A percentile compares a stretch with the other conserved stretches of the same genome.
phyloP scores from a whole-genome alignment of 768 basidiomycete species.

The Boletus vermiculosoides region DNA sequence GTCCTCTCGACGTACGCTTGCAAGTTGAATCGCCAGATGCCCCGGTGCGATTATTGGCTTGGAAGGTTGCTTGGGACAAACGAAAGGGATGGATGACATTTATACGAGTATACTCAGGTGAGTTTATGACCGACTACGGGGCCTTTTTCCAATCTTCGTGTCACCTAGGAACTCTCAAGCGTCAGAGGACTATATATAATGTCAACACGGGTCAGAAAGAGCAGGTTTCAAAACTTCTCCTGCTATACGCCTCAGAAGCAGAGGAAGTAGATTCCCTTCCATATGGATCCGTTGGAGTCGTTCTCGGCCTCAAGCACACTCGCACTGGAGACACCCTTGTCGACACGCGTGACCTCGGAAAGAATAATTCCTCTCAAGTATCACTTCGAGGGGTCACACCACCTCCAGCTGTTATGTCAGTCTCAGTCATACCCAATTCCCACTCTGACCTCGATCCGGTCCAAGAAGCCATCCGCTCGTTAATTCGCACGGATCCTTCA shows the following conservation, averaged over 20 bases:
- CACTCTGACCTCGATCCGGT: conserved; percentile 77
- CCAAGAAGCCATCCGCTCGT: conserved; percentile 66
- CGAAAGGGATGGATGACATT: conserved; percentile 91
- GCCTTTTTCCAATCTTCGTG: conserved; percentile 2
- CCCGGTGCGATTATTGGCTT: conserved; percentile 67
- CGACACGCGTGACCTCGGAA: conserved; percentile 42
- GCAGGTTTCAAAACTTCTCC: conserved; percentile 67
- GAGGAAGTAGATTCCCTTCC: conserved; percentile 79
- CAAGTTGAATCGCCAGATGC: conserved; percentile 44
- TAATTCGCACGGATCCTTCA: conserved; percentile 88
- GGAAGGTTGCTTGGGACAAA: conserved; percentile 89
- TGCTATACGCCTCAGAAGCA: conserved; percentile 74
- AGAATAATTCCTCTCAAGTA: conserved; percentile 33
- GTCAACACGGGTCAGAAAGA: conserved; percentile 67
- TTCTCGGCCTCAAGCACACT: conserved; percentile 79
- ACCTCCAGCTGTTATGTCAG: conserved; percentile 84
- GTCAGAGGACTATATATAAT: conserved; percentile 62
- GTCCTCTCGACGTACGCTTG: conserved; percentile 64
- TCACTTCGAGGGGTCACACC: conserved; percentile 64
- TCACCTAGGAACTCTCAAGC: conserved; percentile 57
- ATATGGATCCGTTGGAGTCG: conserved; percentile 81
- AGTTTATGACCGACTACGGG: conserved; percentile 11
- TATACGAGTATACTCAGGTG: conserved; percentile 85
- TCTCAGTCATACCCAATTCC: conserved; percentile 76
- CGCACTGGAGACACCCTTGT: conserved; percentile 86